Evolutionary conservation across 116 monocot genomes (phyloP).

Genomic region (Posidonia oceanica): DNA sequence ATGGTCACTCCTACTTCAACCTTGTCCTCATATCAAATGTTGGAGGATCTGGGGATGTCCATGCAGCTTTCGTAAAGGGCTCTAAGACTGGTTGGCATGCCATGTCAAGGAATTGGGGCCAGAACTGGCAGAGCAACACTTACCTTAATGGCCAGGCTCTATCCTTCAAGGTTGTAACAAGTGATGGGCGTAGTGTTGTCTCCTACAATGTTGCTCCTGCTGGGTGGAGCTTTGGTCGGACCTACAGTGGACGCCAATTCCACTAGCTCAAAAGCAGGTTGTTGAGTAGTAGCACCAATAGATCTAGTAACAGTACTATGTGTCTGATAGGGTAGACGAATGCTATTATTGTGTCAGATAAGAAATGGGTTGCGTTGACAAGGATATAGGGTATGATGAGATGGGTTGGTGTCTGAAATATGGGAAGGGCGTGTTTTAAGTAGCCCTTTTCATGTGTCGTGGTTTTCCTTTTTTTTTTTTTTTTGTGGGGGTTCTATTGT

Average conservation of each 20-base stretch:
- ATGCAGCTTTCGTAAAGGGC: constrained; percentile 35
- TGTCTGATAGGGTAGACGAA: no score
- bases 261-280: not conserved
- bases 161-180: constrained; percentile 51
- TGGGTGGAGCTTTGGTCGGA: constrained; percentile 49
- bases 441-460: not conserved
- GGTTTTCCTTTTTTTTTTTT: no score
- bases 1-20: constrained; percentile 70
- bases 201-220: constrained; percentile 40
- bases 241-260: constrained; percentile 39
- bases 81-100: constrained; percentile 39
- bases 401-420: not conserved
- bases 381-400: no score
- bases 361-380: no score
- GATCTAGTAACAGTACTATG: no score
- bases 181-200: constrained; percentile 35
- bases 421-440: constrained; percentile 7
- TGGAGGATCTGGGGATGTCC: constrained; percentile 50
- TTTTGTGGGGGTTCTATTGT: not conserved
- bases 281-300: not conserved
- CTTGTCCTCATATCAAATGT: constrained; percentile 57
- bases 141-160: constrained; percentile 43
- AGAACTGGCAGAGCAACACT: constrained; percentile 56
- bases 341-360: no score
- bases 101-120: constrained; percentile 71